Conservation (phyloP, 1,284 basidiomycete genomes). For the Acaromyces ingoldii region DNA sequence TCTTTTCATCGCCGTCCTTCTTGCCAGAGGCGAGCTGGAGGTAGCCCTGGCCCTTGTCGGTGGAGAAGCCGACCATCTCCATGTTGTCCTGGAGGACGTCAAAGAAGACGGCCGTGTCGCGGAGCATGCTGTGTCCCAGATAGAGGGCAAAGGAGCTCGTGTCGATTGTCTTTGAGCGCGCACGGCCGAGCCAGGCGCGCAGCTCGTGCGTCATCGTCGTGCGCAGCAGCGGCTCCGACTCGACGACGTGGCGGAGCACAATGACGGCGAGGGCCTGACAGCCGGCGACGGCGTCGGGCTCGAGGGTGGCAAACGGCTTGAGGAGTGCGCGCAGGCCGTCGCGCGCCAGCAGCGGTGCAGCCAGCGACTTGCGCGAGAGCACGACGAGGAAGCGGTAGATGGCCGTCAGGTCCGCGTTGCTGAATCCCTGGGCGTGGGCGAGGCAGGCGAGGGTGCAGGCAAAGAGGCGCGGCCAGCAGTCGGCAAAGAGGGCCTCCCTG, state of each 20-base stretch:
- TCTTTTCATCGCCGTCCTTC: neutral
- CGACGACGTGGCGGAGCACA: conserved; percentile 83
- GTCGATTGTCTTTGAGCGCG: conserved; percentile 58
- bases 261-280: conserved; percentile 79
- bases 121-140: conserved; percentile 73
- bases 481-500: neutral
- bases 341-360: conserved; percentile 21
- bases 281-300: conserved; percentile 45
- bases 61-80: conserved; percentile 38
- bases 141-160: conserved; percentile 69
- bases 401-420: conserved; percentile 32
- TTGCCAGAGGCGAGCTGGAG: conserved; percentile 15
- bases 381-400: conserved; percentile 41
- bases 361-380: conserved; percentile 29
- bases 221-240: conserved; percentile 66
- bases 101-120: conserved; percentile 74
- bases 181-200: conserved; percentile 41
- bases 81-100: conserved; percentile 54
- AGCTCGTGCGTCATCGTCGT: conserved; percentile 77
- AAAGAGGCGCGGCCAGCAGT: conserved; percentile 13
- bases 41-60: conserved; percentile 23
- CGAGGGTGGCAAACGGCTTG: conserved; percentile 29
- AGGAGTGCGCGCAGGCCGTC: conserved; percentile 37
- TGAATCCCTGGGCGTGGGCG: conserved; percentile 36
- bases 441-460: conserved; percentile 41